These are phyloP conservation scores for Dacryopinax spathularia DNA, from an alignment of 768 basidiomycete genomes.

Conservation along the genomic window DNA sequence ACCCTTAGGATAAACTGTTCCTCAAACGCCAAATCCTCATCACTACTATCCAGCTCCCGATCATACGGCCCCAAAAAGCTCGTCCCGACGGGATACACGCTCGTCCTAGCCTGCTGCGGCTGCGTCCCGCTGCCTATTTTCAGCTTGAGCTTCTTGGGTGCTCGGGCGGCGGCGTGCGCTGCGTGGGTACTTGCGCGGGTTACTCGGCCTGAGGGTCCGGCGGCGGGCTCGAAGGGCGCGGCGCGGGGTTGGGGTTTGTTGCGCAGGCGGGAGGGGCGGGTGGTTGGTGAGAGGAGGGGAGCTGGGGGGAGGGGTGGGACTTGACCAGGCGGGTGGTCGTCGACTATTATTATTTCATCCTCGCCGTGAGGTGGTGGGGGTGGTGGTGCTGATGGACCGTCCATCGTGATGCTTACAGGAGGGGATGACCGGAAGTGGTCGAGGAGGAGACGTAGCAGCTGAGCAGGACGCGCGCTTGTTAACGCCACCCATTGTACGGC, in stretches of 20 bases:
- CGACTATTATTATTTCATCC: not conserved
- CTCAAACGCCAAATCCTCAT: constrained; percentile 79
- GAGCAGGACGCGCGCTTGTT: too few species aligned
- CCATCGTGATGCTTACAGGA: not conserved
- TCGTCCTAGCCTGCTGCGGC: constrained; percentile 43
- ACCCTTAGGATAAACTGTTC: constrained; percentile 91
- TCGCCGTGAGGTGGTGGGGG: not conserved
- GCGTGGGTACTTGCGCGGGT: not conserved
- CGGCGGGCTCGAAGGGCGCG: not conserved
- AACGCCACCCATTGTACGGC: too few species aligned
- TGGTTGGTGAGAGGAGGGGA: not conserved
- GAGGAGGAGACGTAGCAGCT: too few species aligned
- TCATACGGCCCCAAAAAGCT: constrained; percentile 86
- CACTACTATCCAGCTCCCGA: constrained; percentile 86
- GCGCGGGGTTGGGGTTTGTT: not conserved
- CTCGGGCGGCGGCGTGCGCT: not conserved
- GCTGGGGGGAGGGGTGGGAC: not conserved
- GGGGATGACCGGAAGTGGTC: not conserved
- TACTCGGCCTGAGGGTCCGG: not conserved
- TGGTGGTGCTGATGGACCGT: not conserved
- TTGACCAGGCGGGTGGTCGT: not conserved
- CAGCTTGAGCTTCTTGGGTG: constrained; percentile 52
- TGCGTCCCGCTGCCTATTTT: constrained; percentile 75
- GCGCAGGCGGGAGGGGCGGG: not conserved
- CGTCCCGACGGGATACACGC: constrained; percentile 35